These are phyloP conservation scores for Nakazawaea peltata DNA, from an alignment of 805 yeast species.

Conservation along the genomic window DNA sequence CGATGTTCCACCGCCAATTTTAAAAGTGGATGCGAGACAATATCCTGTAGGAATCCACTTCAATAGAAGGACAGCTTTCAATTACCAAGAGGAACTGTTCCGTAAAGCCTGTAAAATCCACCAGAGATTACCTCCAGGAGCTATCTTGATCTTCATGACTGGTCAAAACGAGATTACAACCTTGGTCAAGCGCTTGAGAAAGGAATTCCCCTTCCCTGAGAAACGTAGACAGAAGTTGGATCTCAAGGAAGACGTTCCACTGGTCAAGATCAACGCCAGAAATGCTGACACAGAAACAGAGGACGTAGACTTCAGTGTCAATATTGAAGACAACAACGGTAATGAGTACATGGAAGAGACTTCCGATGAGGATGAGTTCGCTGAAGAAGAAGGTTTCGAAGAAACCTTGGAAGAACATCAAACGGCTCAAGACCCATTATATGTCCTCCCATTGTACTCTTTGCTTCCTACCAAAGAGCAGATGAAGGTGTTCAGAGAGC, in stretches of 20 bases:
- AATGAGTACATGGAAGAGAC: constrained; percentile 31
- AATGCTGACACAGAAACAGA: constrained; percentile 77
- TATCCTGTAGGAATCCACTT: constrained; percentile 91
- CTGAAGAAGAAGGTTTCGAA: constrained; percentile 60
- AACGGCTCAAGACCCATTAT: constrained; percentile 67
- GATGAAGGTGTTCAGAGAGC: constrained; percentile 80
- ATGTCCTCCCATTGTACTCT: constrained; percentile 89
- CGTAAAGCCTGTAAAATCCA: constrained; percentile 84
- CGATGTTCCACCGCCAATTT: constrained; percentile 69
- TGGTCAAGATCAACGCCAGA: constrained; percentile 45
- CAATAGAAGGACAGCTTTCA: constrained; percentile 65
- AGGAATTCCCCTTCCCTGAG: constrained; percentile 54
- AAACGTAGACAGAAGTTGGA: constrained; percentile 18
- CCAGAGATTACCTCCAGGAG: constrained; percentile 82
- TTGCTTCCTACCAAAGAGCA: constrained; percentile 91
- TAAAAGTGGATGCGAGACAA: constrained; percentile 88
- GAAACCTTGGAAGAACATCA: constrained; percentile 68
- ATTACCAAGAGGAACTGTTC: constrained; percentile 83
- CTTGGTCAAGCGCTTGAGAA: constrained; percentile 60
- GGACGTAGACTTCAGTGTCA: constrained; percentile 70
- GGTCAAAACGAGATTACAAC: constrained; percentile 89
- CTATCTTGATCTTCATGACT: constrained; percentile 83
- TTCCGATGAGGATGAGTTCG: constrained; percentile 41
- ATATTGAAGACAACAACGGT: constrained; percentile 28
- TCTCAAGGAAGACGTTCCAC: constrained; percentile 26